Conservation (phyloP, 1,139 yeast species). For the Casaregolazyma lundiana region DNA sequence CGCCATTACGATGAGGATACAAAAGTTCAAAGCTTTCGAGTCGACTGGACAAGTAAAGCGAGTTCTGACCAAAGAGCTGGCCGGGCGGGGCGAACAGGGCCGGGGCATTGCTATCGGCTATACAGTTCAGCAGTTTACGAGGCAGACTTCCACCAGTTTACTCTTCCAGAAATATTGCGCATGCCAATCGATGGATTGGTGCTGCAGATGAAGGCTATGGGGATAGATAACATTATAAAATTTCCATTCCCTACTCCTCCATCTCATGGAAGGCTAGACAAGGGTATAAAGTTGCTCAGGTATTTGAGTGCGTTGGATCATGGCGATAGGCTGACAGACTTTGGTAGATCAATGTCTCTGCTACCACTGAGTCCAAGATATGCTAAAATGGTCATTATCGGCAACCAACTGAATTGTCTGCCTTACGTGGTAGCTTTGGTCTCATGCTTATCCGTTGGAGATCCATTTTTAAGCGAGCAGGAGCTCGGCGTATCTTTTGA, state of each 20-base stretch:
- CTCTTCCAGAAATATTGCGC: conserved; percentile 83
- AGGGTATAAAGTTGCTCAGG: conserved; percentile 64
- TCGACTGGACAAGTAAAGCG: conserved; percentile 93
- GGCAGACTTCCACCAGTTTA: conserved; percentile 73
- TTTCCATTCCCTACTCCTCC: conserved; percentile 99
- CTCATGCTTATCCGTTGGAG: conserved; percentile 90
- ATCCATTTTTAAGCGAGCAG: conserved; percentile 72
- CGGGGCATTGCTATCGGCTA: conserved; percentile 93
- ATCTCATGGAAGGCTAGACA: conserved; percentile 51
- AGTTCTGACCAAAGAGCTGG: conserved; percentile 95
- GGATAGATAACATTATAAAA: conserved; percentile 81
- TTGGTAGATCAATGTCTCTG: conserved; percentile 81
- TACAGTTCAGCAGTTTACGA: conserved; percentile 96
- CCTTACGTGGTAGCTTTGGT: conserved; percentile 88
- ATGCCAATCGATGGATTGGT: conserved; percentile 97
- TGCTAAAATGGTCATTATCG: conserved; percentile 82
- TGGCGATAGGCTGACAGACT: conserved; percentile 53
- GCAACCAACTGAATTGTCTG: conserved; percentile 80
- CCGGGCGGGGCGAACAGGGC: conserved; percentile 99
- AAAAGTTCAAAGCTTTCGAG: conserved; percentile 88
- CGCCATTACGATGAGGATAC: conserved; percentile 75
- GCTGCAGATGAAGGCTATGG: conserved; percentile 94
- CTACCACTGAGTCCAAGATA: conserved; percentile 94
- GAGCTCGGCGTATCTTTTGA: conserved; percentile 53
- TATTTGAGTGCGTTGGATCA: conserved; percentile 75